phyloP scores from a whole-genome alignment of 768 basidiomycete genomes.

The Leccinum subtestaceum region DNA sequence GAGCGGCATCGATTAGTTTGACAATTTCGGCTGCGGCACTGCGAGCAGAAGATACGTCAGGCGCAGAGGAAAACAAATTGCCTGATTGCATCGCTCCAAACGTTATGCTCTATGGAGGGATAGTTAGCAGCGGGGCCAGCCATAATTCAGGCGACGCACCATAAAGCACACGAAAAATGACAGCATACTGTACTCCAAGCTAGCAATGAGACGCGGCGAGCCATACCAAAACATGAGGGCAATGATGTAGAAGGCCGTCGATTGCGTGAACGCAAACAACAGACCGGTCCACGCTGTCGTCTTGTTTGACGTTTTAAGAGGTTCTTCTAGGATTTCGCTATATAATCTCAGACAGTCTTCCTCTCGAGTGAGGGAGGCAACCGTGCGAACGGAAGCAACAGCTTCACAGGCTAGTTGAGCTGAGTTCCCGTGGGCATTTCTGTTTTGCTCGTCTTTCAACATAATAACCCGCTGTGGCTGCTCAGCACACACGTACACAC shows the following conservation, averaged over 20 bases:
- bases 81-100: slow-evolving; percentile 90
- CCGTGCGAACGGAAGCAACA: slow-evolving; percentile 85
- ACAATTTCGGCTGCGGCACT: slow-evolving; percentile 74
- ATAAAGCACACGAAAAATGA: slow-evolving; percentile 84
- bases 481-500: slow-evolving; percentile 1
- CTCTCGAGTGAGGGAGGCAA: slow-evolving; percentile 85
- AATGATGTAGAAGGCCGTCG: slow-evolving; percentile 75
- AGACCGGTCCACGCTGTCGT: slow-evolving; percentile 60
- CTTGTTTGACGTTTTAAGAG: slow-evolving; percentile 61
- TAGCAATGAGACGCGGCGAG: slow-evolving; percentile 52
- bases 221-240: slow-evolving; percentile 84
- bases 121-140: background rate
- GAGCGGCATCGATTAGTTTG: slow-evolving; percentile 66
- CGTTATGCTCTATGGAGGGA: slow-evolving; percentile 50
- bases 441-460: slow-evolving; percentile 81
- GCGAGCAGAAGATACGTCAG: slow-evolving; percentile 84
- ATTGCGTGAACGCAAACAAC: slow-evolving; percentile 74
- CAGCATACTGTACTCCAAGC: slow-evolving; percentile 49
- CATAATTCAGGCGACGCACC: slow-evolving; percentile 40
- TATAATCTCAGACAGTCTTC: slow-evolving; percentile 72
- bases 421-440: slow-evolving; percentile 71
- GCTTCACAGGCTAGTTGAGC: slow-evolving; percentile 93
- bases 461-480: slow-evolving; percentile 70
- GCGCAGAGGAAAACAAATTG: slow-evolving; percentile 80
- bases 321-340: slow-evolving; percentile 66